Base-by-base conservation (phyloP, 2,329 filamentous ascomycete species). In the Phyllosticta ampelicida region DNA sequence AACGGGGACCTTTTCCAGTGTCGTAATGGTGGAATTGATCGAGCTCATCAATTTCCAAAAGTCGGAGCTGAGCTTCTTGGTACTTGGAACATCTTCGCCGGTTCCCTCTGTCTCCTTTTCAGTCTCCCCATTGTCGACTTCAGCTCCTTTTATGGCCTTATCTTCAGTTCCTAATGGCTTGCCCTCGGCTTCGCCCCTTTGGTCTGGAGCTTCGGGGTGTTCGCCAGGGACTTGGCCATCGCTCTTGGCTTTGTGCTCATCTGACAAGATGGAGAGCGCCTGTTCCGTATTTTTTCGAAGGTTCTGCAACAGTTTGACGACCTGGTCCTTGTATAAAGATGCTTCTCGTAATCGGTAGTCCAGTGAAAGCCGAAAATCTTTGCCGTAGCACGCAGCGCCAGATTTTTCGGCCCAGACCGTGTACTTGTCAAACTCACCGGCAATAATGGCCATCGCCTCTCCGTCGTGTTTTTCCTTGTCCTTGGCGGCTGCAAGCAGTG, bases 271-370 rank as follows among this genome's bases (percentile, higher is more conserved):
- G 13, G 21, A 20, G 9, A 54, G 19, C 3, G 23, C 44, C 26
- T 51, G 30, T 28, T 51, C 9, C 6, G 19, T 18, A 16, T 55
- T 44, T 2, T 48, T 18, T 10, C 13, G 23, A 11, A 55, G 54
- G 1, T 50, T 55, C 1, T 19, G 3, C 9, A 55, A 44, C 3
- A 55, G 44, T 26, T 21, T 50, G 9, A 21, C 6, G n/a, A 51
- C 54, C 4, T 63, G 61, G 26, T 58, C 53, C 21, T 55, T 61
- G 44, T 62, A 61, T 50, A 65, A 64, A 3, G 62, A 60, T 5
- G 62, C 62, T 51, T 64, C 61, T 30, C 62, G 61, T 3, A 65
- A 30, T 9, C 61, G 57, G 51, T 63, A 65, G 51, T 65, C 62
- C 11, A 65, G 26, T 2, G 63, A 65, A 16, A 62, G 53, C 11